Conservation (phyloP, 495 filamentous ascomycete species). For the Hypoxylon lienhwacheense region DNA sequence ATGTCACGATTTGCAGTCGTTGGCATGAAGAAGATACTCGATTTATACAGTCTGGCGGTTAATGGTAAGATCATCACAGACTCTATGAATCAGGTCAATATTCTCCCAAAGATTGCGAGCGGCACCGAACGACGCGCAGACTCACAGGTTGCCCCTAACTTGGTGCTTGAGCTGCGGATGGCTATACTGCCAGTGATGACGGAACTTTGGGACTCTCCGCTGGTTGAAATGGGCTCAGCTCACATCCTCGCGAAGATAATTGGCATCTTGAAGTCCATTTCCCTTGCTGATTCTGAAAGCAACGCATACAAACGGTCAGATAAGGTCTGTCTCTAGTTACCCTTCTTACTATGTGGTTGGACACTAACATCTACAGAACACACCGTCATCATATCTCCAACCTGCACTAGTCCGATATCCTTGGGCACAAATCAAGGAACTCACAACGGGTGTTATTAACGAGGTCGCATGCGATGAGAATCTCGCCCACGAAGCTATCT, state of each 20-base stretch:
- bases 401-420: constrained; percentile 41
- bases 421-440: constrained; percentile 32
- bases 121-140: constrained; percentile 58
- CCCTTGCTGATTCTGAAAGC: constrained; percentile 73
- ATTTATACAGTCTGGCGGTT: constrained; percentile 74
- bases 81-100: constrained; percentile 64
- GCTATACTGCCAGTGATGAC: constrained; percentile 76
- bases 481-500: constrained; percentile 76
- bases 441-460: constrained; percentile 36
- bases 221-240: constrained; percentile 76
- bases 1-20: constrained; percentile 45
- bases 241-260: constrained; percentile 77
- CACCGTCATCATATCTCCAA: constrained; percentile 41
- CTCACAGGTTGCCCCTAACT: constrained; percentile 71
- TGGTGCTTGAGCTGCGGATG: constrained; percentile 84
- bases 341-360: not conserved
- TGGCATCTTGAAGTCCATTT: constrained; percentile 77
- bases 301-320: constrained; percentile 64
- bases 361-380: constrained; percentile 31
- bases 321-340: constrained; percentile 37
- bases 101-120: constrained; percentile 56
- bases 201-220: constrained; percentile 77
- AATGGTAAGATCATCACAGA: constrained; percentile 78
- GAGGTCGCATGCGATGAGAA: constrained; percentile 39
- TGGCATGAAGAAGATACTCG: constrained; percentile 82